Conservation (phyloP, 768 basidiomycete species). For the Leccinum rimulosum region DNA sequence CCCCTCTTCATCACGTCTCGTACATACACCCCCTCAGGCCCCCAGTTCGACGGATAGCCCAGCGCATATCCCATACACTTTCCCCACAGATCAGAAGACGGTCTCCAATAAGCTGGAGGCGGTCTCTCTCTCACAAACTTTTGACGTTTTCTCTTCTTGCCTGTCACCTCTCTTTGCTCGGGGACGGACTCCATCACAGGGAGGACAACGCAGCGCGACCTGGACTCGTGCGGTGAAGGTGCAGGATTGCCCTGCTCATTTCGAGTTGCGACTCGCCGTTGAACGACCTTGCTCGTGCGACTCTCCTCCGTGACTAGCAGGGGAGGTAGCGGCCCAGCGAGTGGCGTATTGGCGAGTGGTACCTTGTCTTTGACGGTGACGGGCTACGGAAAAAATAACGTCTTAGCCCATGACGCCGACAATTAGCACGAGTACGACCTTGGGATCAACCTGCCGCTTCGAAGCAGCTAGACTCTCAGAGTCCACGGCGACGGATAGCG, state of each 20-base stretch:
- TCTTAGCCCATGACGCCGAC: not conserved
- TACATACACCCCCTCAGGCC: constrained; percentile 17
- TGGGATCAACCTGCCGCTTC: constrained; percentile 14
- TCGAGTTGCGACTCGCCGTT: not conserved
- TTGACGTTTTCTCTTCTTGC: constrained; percentile 10
- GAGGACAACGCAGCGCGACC: constrained; percentile 17
- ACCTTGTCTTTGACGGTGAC: constrained; percentile 11
- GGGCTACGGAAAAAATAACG: constrained; percentile 8
- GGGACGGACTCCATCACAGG: constrained; percentile 10
- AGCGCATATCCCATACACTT: constrained; percentile 31
- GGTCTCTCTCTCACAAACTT: constrained; percentile 17
- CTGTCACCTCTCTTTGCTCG: not conserved
- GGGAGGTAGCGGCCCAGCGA: constrained; percentile 10
- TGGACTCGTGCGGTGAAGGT: constrained; percentile 26
- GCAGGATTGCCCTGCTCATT: not conserved
- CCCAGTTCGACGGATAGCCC: constrained; percentile 33
- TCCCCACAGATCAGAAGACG: constrained; percentile 18
- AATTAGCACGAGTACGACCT: constrained; percentile 13
- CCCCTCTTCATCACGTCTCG: constrained; percentile 28
- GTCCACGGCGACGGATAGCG: constrained; percentile 42
- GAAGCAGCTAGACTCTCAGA: constrained; percentile 18
- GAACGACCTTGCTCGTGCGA: not conserved
- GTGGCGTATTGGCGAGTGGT: not conserved
- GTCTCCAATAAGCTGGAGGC: constrained; percentile 30
- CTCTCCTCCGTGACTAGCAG: constrained; percentile 25